Conservation (phyloP, 2,329 filamentous ascomycete genomes). For the Tolypocladium sp. region DNA sequence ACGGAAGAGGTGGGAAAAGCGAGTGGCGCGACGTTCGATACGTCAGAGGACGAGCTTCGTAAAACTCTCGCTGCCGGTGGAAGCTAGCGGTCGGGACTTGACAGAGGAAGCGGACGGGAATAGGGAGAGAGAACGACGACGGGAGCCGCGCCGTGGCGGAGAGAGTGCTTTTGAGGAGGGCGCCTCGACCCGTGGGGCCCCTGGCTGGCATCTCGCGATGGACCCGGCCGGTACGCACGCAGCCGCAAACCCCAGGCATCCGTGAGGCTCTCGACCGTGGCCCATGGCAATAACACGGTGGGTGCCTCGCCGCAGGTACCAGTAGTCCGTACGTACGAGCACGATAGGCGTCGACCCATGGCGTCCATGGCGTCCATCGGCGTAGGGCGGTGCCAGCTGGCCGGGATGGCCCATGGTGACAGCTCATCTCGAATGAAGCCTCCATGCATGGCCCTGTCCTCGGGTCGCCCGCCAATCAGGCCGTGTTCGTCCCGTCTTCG, state of each 20-base stretch:
- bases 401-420: background rate
- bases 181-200: background rate
- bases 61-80: slow-evolving; percentile 11
- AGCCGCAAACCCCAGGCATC: background rate
- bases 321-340: too few relatives aligned
- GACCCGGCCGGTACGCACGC: background rate
- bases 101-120: slow-evolving; percentile 9
- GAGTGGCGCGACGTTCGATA: slow-evolving; percentile 35
- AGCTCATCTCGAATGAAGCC: background rate
- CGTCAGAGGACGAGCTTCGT: slow-evolving; percentile 29
- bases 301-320: background rate
- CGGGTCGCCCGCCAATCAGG: background rate
- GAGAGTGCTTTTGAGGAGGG: background rate
- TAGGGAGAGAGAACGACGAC: slow-evolving; percentile 4
- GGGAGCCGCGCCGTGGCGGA: slow-evolving; percentile 1
- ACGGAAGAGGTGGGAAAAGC: slow-evolving; percentile 14
- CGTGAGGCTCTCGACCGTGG: background rate
- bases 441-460: background rate
- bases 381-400: background rate
- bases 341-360: background rate
- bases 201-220: background rate
- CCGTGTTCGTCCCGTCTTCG: background rate
- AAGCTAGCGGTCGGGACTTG: background rate
- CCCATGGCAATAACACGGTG: background rate
- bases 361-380: background rate